These are phyloP conservation scores for Solanum bulbocastanum DNA, from an alignment of 257 asterid genomes.

Conservation along the genomic window DNA sequence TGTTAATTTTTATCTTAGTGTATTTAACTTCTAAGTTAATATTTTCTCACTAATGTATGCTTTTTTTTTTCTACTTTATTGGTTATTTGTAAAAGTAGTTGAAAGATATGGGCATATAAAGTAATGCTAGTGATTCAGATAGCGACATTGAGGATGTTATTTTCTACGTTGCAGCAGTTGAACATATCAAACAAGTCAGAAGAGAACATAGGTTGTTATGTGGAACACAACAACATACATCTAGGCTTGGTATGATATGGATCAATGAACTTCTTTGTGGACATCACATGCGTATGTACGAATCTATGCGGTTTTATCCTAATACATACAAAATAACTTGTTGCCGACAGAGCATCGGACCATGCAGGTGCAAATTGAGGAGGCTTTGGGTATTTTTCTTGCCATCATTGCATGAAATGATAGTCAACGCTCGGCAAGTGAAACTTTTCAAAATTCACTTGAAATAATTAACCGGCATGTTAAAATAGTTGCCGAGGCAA, in stretches of 20 bases:
- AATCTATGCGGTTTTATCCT: neutral
- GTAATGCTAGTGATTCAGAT: neutral
- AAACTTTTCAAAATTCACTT: neutral
- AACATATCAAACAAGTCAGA: neutral
- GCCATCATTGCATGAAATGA: neutral
- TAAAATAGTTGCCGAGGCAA: neutral
- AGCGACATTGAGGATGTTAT: neutral
- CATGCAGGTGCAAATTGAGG: neutral
- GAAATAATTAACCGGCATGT: neutral
- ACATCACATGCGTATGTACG: neutral
- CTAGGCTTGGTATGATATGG: neutral
- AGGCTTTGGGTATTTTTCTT: neutral
- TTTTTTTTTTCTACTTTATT: neutral
- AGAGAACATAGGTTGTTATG: neutral
- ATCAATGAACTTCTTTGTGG: neutral
- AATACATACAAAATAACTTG: neutral
- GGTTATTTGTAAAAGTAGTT: neutral
- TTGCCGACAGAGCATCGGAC: neutral
- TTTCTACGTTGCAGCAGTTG: neutral
- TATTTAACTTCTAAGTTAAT: too few relatives aligned
- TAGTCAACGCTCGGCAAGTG: neutral
- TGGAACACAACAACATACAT: neutral
- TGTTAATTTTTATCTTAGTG: neutral
- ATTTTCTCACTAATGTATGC: neutral
- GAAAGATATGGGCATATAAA: neutral